phyloP scores from a whole-genome alignment of 805 yeast genomes.

The Starmerella ratchasimensis region DNA sequence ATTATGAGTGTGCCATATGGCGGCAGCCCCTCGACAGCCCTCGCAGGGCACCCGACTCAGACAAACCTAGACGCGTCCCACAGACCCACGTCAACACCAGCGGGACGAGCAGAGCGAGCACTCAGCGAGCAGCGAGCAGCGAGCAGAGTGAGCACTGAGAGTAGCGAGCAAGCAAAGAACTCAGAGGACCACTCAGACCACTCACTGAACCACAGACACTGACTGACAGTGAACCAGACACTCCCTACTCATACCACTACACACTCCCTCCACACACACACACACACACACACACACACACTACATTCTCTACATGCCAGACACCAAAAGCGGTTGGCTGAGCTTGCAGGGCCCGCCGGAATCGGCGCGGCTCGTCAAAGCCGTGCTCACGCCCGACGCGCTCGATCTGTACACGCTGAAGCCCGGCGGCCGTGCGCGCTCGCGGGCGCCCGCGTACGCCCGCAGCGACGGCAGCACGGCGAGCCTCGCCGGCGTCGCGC shows the following conservation, averaged over 20 bases:
- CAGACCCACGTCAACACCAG: too few species aligned
- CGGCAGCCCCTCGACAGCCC: too few species aligned
- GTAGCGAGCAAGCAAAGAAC: neutral
- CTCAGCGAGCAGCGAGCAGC: too few species aligned
- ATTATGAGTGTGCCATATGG: too few species aligned
- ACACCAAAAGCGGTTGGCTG: conserved; percentile 13
- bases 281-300: neutral
- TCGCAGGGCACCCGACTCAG: too few species aligned
- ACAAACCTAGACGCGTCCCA: too few species aligned
- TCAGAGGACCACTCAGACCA: neutral
- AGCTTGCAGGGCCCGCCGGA: conserved; percentile 13
- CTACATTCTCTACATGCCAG: conserved; percentile 1
- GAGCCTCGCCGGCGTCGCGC: neutral
- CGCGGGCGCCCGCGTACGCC: neutral
- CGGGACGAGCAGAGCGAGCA: too few species aligned
- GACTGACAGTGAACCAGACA: neutral
- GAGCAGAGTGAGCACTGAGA: too few species aligned
- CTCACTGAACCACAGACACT: neutral
- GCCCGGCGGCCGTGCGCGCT: neutral
- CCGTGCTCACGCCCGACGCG: conserved; percentile 1
- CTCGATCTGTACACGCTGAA: conserved; percentile 1
- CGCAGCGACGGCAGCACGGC: neutral
- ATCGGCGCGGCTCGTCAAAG: conserved; percentile 10
- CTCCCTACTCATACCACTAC: neutral
- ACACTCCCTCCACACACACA: neutral